A percentile compares a stretch with the other conserved stretches of the same genome.
phyloP scores from a whole-genome alignment of 305 asterid species.

The Fraxinus platypoda region DNA sequence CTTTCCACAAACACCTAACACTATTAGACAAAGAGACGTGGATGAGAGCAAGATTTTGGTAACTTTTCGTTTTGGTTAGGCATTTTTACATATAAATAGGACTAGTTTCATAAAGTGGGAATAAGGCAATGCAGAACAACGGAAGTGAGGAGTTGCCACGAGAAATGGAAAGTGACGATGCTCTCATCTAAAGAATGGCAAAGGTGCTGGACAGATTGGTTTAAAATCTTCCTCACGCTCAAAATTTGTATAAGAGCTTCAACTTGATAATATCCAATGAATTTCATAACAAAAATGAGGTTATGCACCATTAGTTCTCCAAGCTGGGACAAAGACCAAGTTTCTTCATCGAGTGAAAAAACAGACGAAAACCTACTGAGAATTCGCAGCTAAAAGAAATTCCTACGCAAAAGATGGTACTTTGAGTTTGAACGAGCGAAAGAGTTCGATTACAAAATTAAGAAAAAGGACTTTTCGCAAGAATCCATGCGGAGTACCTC shows the following conservation, averaged over 20 bases:
- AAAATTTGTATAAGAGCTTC: background rate
- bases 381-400: background rate
- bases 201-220: background rate
- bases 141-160: background rate
- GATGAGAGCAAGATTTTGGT: no score
- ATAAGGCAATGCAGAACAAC: background rate
- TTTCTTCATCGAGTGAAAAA: background rate
- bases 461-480: background rate
- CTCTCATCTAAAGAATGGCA: background rate
- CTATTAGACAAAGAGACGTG: no score
- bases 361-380: background rate
- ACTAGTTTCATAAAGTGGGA: background rate
- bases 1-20: no score
- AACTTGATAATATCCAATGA: background rate
- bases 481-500: background rate
- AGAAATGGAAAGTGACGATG: background rate
- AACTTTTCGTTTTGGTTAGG: no score
- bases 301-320: background rate
- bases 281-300: background rate
- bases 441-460: background rate
- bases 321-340: background rate
- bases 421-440: background rate
- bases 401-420: background rate
- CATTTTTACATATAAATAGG: no score
- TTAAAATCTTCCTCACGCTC: background rate